Conservation (phyloP, 805 yeast species). For the Metschnikowia noctiluminum region DNA sequence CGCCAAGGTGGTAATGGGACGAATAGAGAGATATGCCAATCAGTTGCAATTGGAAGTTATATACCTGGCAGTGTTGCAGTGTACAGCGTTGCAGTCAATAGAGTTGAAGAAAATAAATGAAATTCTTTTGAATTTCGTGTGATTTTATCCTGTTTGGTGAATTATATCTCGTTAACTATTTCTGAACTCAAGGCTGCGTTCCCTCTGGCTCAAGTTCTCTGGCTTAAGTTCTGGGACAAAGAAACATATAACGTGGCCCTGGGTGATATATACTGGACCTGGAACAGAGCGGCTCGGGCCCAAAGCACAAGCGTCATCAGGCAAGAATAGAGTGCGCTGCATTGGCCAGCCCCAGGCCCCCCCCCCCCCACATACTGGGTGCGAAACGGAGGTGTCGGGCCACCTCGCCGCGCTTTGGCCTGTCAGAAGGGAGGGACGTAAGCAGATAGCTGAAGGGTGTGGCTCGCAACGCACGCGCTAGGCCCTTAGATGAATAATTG, state of each 20-base stretch:
- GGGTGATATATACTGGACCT: neutral
- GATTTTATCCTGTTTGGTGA: no score
- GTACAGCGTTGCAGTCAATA: no score
- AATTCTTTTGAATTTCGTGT: no score
- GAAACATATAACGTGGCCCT: neutral
- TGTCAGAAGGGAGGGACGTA: conserved; percentile 1
- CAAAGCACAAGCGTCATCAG: neutral
- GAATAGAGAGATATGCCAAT: no score
- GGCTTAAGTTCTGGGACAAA: no score
- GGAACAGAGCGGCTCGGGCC: neutral
- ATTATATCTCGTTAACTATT: no score
- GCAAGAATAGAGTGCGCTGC: conserved; percentile 5
- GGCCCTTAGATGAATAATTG: conserved; percentile 14
- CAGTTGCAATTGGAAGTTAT: no score
- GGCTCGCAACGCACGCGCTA: neutral
- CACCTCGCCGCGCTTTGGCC: conserved; percentile 17
- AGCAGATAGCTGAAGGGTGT: neutral
- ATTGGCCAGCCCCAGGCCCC: conserved; percentile 5
- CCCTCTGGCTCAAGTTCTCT: neutral
- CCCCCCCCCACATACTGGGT: conserved; percentile 13
- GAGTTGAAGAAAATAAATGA: no score
- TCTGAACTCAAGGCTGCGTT: no score
- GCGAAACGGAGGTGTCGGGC: conserved; percentile 3
- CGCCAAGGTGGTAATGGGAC: no score
- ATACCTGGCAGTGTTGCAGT: no score